Percentiles rank a stretch among this genome's conserved stretches.
Conservation (phyloP, 495 filamentous ascomycete genomes). For the Filosporella fistucella region DNA sequence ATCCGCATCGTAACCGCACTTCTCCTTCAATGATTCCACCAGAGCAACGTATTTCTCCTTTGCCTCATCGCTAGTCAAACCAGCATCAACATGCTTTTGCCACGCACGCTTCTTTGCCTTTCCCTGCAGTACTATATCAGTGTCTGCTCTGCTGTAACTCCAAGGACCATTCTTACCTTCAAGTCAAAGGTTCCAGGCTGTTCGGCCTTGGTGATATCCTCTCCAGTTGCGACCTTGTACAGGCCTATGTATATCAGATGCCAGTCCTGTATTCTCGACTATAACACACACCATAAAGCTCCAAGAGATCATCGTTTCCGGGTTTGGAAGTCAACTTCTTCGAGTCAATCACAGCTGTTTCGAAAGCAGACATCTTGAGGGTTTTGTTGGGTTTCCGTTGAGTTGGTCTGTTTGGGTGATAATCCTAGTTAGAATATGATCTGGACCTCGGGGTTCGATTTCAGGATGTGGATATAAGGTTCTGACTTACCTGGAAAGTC, state of each 20-base stretch:
- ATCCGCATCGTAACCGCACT: constrained; percentile 55
- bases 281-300: constrained; percentile 27
- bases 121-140: constrained; percentile 39
- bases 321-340: constrained; percentile 61
- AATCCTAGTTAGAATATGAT: too few species aligned
- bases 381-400: constrained; percentile 9
- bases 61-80: constrained; percentile 53
- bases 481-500: too few species aligned
- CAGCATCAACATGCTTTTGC: constrained; percentile 56
- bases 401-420: too few species aligned
- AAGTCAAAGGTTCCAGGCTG: constrained; percentile 47
- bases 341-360: constrained; percentile 58
- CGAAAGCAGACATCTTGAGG: constrained; percentile 32
- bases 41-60: constrained; percentile 72
- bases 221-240: constrained; percentile 47
- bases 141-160: not conserved
- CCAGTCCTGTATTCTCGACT: not conserved
- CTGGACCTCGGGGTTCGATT: too few species aligned
- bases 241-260: constrained; percentile 29
- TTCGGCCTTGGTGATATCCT: constrained; percentile 39
- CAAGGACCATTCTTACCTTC: constrained; percentile 42
- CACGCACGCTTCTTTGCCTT: constrained; percentile 78
- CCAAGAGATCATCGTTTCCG: constrained; percentile 48
- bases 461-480: too few species aligned
- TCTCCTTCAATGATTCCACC: constrained; percentile 63